Evolutionary conservation across 2,329 filamentous ascomycete genomes (phyloP), one percentile per base, ranked within the genome.

Genomic region (Dactylellina drechsleri): DNA sequence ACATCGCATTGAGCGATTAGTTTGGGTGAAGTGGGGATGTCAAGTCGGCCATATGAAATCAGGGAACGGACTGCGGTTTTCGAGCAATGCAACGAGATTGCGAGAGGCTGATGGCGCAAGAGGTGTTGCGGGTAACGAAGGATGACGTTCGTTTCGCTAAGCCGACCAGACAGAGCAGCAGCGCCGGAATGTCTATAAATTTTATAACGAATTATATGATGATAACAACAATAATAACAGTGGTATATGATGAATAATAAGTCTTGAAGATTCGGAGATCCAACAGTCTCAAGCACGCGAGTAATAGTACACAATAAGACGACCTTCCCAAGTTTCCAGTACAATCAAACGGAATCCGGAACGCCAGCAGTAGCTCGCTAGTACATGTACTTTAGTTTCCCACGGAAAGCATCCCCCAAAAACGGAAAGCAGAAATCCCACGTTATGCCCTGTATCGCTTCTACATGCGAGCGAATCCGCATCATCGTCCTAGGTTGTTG

Each of bases 401-500:
- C 23, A 47, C 52, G 52, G 58, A 64, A 71, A 64, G 50, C 28
- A 61, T 56, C 59, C 61, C 49, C 62, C 49, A 61, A 66, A 66
- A 47, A 18, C 43, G 43, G 43, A 47, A 47, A 47, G 43, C 13
- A 26, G n/a, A 72, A 57, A 40, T n/a, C 6, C 26, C 15, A 31
- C 15, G 31, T 16, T 36, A 58, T 53, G 28, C 31, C 23, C 1
- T 13, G 56, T 43, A 53, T 59, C 47, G 31, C 49, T 18, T 45
- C 28, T 23, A n/a, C 5, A 58, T 52, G 64, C 41, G n/a, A 50
- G 43, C 8, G 31, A 36, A 10, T 10, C 31, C 13, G 15, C 2
- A 56, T 53, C 47, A 67, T 56, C 43, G 85, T 80, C 91, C 87
- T 77, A 98, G 84, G 82, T 93, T 96, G 81, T 98, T 92, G 61